A percentile compares a stretch with the other conserved stretches of the same genome.
Evolutionary conservation across 2,329 filamentous ascomycete species (phyloP).

Genomic region (Aspergillus niger): DNA sequence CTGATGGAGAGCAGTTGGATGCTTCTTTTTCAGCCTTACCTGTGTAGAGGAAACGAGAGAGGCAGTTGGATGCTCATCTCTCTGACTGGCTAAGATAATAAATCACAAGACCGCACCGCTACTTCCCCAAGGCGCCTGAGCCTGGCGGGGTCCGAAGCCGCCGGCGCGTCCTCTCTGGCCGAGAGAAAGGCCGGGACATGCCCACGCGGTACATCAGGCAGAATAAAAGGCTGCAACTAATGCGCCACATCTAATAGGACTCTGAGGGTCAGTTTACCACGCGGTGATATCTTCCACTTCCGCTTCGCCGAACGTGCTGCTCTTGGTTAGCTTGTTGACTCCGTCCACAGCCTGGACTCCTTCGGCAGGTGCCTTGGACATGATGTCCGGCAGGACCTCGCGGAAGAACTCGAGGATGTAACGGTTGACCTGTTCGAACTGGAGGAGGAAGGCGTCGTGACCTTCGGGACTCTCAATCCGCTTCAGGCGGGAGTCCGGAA

Average conservation of each 20-base stretch:
- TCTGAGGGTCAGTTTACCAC: conserved; percentile 61
- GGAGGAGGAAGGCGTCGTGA: conserved; percentile 92
- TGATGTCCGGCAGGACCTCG: conserved; percentile 83
- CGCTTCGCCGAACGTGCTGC: conserved; percentile 89
- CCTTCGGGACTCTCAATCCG: conserved; percentile 93
- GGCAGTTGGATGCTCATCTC: conserved; percentile 46
- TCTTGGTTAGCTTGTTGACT: conserved; percentile 71
- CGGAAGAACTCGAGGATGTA: conserved; percentile 83
- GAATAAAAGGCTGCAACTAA: conserved; percentile 28
- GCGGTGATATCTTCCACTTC: conserved; percentile 96
- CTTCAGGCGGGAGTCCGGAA: conserved; percentile 74
- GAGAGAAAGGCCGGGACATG: conserved; percentile 17
- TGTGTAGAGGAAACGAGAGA: conserved; percentile 37
- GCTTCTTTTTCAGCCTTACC: conserved; percentile 45
- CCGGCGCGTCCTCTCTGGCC: conserved; percentile 21
- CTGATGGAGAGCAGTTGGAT: conserved; percentile 48
- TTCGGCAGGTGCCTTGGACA: conserved; percentile 62
- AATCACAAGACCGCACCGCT: conserved; percentile 34
- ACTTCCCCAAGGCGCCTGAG: conserved; percentile 29
- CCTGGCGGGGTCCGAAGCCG: conserved; percentile 15
- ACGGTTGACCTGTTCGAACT: conserved; percentile 95
- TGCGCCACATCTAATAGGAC: conserved; percentile 29
- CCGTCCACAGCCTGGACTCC: conserved; percentile 53
- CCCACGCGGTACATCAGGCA: conserved; percentile 14
- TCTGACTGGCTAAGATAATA: conserved; percentile 41